These are phyloP conservation scores for Malus sieversii DNA, from an alignment of 306 rosid genomes.

Conservation along the genomic window DNA sequence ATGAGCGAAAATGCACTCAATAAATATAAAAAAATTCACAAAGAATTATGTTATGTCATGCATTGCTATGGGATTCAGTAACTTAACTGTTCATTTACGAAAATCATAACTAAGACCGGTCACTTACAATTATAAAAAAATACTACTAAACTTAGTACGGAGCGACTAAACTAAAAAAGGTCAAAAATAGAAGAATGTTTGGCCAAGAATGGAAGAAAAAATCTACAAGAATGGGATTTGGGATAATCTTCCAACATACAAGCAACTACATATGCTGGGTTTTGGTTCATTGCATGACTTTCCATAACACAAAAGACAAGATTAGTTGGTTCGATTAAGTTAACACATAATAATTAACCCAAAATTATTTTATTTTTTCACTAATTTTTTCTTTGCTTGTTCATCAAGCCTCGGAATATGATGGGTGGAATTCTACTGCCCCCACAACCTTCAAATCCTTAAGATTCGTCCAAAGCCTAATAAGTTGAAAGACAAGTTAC, in stretches of 20 bases:
- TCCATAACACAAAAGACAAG: not conserved
- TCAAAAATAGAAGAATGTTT: not conserved
- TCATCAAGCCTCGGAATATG: not conserved
- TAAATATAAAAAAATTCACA: no score
- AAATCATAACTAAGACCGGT: not conserved
- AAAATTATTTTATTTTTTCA: not conserved
- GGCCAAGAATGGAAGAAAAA: not conserved
- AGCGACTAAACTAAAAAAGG: not conserved
- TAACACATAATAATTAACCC: not conserved
- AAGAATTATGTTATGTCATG: no score
- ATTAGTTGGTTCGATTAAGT: not conserved
- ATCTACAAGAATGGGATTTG: not conserved
- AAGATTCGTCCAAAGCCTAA: not conserved
- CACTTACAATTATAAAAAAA: not conserved
- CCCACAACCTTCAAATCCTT: not conserved
- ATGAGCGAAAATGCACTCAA: no score
- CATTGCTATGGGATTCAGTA: no score
- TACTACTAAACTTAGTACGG: no score
- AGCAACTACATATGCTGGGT: not conserved
- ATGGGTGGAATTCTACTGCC: not conserved
- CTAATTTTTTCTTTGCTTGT: not conserved
- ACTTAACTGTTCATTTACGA: no score
- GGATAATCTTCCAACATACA: not conserved
- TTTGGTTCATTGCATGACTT: not conserved
- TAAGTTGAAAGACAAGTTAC: constrained; percentile 14